These are phyloP conservation scores for Apiospora saccharicola DNA, from an alignment of 2,329 filamentous ascomycete genomes.

Conservation along the genomic window DNA sequence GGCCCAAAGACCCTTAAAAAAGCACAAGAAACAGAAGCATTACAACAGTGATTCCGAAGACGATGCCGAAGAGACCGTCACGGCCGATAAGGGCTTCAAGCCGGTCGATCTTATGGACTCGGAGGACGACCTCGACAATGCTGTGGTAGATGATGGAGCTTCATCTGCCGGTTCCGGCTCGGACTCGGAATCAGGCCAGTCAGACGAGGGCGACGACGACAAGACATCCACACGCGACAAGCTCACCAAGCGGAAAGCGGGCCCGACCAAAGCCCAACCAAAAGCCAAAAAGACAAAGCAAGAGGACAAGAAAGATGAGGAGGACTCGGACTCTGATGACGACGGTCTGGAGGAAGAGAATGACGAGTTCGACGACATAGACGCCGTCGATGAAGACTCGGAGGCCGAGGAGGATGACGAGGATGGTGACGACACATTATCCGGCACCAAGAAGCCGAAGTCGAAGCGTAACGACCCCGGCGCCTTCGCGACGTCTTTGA, in stretches of 20 bases:
- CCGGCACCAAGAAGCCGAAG: constrained; percentile 50
- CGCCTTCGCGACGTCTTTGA: constrained; percentile 91
- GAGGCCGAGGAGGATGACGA: constrained; percentile 47
- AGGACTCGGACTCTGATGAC: constrained; percentile 34
- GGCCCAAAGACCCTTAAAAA: constrained; percentile 56
- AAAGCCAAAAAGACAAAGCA: constrained; percentile 29
- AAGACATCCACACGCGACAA: constrained; percentile 37
- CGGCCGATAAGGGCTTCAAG: constrained; percentile 44
- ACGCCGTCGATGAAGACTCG: constrained; percentile 51
- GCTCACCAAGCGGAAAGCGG: constrained; percentile 41
- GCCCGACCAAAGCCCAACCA: constrained; percentile 30
- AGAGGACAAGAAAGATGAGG: constrained; percentile 35
- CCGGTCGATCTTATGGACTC: constrained; percentile 64
- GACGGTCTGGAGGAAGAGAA: constrained; percentile 36
- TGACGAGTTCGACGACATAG: constrained; percentile 43
- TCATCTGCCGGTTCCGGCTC: constrained; percentile 38
- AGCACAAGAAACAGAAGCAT: constrained; percentile 54
- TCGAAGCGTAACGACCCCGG: constrained; percentile 91
- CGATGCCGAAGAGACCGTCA: constrained; percentile 47
- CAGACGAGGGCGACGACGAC: constrained; percentile 43
- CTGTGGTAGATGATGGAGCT: constrained; percentile 57
- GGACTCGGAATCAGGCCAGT: constrained; percentile 30
- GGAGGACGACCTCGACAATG: constrained; percentile 63
- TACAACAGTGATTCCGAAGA: constrained; percentile 62
- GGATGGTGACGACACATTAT: constrained; percentile 42